phyloP scores from a whole-genome alignment of 306 rosid genomes.

The Amphicarpaea edgeworthii region DNA sequence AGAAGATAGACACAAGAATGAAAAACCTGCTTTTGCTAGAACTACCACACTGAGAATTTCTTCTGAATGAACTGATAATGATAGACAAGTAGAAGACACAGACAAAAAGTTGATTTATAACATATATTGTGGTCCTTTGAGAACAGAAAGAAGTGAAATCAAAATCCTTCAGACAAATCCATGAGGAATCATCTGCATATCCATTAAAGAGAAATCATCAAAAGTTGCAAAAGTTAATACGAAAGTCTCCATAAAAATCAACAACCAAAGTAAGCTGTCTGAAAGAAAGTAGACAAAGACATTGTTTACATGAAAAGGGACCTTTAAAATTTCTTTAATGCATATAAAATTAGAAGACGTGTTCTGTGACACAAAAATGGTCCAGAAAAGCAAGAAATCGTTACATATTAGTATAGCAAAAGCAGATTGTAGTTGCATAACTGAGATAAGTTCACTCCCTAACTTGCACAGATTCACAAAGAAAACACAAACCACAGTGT shows the following conservation, averaged over 20 bases:
- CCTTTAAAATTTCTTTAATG: not conserved
- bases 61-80: conserved; percentile 35
- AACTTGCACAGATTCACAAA: not conserved
- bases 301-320: not conserved
- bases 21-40: conserved; percentile 38
- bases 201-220: conserved; percentile 11
- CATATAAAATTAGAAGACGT: not conserved
- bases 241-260: not conserved
- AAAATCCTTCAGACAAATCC: conserved; percentile 38
- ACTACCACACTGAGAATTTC: not conserved
- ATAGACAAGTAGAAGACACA: conserved; percentile 37
- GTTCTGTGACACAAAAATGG: not conserved
- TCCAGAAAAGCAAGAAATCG: not conserved
- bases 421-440: not conserved
- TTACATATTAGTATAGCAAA: not conserved
- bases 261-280: not conserved
- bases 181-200: conserved; percentile 53
- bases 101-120: conserved; percentile 45
- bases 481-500: not conserved
- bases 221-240: not conserved
- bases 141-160: conserved; percentile 50
- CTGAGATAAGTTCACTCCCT: not conserved
- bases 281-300: not conserved
- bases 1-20: conserved; percentile 45
- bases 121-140: conserved; percentile 45